Conservation (phyloP, 2,329 filamentous ascomycete species). For the Colletotrichum theobromicola region DNA sequence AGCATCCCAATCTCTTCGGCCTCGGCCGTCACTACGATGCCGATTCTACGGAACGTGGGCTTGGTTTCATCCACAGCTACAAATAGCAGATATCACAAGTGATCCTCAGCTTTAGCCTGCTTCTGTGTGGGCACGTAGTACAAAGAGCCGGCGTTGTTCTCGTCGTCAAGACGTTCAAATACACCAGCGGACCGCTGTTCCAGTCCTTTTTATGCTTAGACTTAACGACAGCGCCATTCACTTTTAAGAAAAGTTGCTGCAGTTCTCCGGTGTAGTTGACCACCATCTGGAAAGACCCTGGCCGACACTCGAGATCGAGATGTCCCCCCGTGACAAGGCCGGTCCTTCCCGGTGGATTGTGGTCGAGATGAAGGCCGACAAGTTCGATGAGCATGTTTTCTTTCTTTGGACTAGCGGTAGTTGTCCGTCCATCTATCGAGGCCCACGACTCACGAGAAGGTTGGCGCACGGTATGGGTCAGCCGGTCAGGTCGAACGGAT, state of each 20-base stretch:
- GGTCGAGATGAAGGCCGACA: background rate
- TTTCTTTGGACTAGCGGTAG: fast-evolving
- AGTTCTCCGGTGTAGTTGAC: background rate
- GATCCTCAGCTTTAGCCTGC: background rate
- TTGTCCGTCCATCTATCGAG: background rate
- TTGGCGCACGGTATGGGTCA: background rate
- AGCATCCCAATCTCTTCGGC: background rate
- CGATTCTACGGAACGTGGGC: background rate
- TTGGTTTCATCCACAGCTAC: background rate
- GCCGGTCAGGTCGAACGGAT: fast-evolving
- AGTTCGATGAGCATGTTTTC: background rate
- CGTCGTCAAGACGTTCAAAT: background rate
- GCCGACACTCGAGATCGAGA: background rate
- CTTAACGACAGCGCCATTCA: background rate
- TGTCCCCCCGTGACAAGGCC: background rate
- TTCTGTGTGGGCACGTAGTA: background rate
- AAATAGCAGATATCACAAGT: background rate
- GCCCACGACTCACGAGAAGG: background rate
- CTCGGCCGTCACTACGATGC: background rate
- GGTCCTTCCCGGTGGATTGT: background rate
- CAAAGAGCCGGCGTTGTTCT: background rate
- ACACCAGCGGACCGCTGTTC: background rate
- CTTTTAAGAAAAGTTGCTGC: background rate
- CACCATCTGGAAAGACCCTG: background rate
- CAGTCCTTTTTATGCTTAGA: background rate